Evolutionary conservation across 2,329 filamentous ascomycete genomes (phyloP).

Genomic region (Fusarium fujikuroi): DNA sequence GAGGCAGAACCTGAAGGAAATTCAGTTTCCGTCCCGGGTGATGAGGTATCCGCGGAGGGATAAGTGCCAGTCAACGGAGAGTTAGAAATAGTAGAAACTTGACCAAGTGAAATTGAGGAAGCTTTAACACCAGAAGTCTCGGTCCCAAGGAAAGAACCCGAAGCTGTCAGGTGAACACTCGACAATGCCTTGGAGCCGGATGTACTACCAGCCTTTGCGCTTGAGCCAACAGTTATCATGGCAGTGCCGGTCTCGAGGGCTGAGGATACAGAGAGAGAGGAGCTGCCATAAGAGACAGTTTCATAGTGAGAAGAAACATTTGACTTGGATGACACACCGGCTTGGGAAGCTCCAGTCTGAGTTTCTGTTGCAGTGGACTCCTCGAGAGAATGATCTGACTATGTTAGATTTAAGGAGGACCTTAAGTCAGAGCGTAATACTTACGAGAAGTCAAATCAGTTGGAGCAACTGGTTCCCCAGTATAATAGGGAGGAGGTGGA

Average conservation of each 20-base stretch:
- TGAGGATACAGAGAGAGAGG: slow-evolving; percentile 10
- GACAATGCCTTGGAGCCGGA: slow-evolving; percentile 17
- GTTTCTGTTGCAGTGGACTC: slow-evolving; percentile 3
- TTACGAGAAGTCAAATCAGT: slow-evolving; percentile 22
- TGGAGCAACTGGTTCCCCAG: slow-evolving; percentile 1
- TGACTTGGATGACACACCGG: neutral
- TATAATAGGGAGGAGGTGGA: slow-evolving; percentile 41
- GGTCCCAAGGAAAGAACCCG: neutral
- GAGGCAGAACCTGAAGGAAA: neutral
- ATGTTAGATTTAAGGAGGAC: slow-evolving; percentile 6
- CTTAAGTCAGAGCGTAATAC: neutral
- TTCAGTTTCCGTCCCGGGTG: neutral
- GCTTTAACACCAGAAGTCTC: neutral
- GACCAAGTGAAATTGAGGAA: neutral
- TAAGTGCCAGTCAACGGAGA: slow-evolving; percentile 1
- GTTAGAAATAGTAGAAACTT: neutral
- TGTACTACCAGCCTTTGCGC: slow-evolving; percentile 30
- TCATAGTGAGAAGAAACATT: neutral
- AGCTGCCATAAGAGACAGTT: neutral
- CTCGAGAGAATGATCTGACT: slow-evolving; percentile 14
- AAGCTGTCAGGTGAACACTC: neutral
- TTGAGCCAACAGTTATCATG: slow-evolving; percentile 31
- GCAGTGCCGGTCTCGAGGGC: neutral
- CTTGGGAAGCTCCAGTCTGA: neutral
- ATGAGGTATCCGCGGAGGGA: neutral